Evolutionary conservation across 345 rosid genomes (phyloP).

Genomic region (Melaleuca quinquenervia): DNA sequence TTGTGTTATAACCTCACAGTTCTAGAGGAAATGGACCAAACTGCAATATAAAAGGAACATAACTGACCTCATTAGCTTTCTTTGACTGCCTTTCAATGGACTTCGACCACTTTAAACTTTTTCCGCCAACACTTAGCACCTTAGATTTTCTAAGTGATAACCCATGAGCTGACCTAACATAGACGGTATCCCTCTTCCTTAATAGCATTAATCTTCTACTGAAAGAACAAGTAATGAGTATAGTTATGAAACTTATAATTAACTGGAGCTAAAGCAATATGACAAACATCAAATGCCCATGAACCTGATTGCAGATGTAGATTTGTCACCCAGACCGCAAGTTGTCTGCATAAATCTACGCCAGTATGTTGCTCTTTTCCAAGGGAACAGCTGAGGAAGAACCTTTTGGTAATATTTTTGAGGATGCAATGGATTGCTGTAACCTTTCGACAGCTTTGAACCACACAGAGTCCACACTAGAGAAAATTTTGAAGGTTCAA

Average conservation of each 20-base stretch:
- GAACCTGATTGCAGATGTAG: constrained; percentile 59
- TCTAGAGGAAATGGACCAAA: neutral
- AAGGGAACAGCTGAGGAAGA: constrained; percentile 70
- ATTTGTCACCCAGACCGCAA: constrained; percentile 22
- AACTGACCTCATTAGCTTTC: constrained; percentile 81
- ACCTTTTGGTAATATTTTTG: constrained; percentile 18
- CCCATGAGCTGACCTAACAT: constrained; percentile 78
- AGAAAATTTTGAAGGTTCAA: constrained; percentile 47
- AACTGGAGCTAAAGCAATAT: constrained; percentile 6
- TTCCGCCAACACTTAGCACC: constrained; percentile 82
- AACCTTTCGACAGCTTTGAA: constrained; percentile 23
- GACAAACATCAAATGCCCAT: constrained; percentile 8
- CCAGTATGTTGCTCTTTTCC: constrained; percentile 77
- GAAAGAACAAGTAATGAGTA: constrained; percentile 15
- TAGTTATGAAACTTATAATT: constrained; percentile 1
- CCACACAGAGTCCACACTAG: constrained; percentile 67
- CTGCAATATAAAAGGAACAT: neutral
- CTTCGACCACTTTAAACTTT: constrained; percentile 93
- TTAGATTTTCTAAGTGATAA: constrained; percentile 81
- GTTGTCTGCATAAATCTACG: constrained; percentile 34
- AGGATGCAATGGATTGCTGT: constrained; percentile 17
- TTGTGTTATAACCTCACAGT: neutral
- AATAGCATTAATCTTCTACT: constrained; percentile 50
- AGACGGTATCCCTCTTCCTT: constrained; percentile 73
- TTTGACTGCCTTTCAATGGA: constrained; percentile 73